Percentiles rank a stretch among this genome's conserved stretches.
phyloP scores from a whole-genome alignment of 2,329 filamentous ascomycete species.

The Sporothrix variecibatus region DNA sequence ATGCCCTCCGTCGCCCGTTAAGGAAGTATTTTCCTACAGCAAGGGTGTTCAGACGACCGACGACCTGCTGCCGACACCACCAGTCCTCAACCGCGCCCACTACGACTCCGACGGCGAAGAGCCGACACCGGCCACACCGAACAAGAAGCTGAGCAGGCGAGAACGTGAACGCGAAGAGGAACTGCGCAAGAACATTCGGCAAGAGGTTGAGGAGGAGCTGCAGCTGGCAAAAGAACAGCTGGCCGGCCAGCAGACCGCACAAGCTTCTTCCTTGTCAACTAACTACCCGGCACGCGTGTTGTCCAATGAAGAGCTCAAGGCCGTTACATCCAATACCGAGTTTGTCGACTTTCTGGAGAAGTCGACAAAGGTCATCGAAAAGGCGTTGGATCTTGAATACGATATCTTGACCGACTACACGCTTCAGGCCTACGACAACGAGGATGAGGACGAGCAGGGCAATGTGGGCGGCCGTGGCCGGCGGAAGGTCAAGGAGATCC shows the following conservation, averaged over 20 bases:
- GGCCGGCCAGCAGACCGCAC: constrained; percentile 51
- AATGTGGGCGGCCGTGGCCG: constrained; percentile 71
- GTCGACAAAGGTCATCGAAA: constrained; percentile 95
- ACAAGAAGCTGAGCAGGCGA: constrained; percentile 75
- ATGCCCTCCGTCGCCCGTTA: constrained; percentile 70
- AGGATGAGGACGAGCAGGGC: constrained; percentile 83
- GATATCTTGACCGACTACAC: constrained; percentile 96
- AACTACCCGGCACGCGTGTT: constrained; percentile 80
- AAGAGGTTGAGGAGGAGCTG: constrained; percentile 91
- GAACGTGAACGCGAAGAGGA: constrained; percentile 86
- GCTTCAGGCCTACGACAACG: constrained; percentile 70
- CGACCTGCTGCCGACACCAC: constrained; percentile 62
- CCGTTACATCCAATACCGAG: constrained; percentile 87
- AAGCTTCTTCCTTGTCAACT: constrained; percentile 45
- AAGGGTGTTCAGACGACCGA: constrained; percentile 92
- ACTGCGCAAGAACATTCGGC: constrained; percentile 77
- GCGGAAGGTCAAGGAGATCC: constrained; percentile 78
- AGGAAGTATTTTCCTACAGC: constrained; percentile 93
- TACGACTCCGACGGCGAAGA: constrained; percentile 67
- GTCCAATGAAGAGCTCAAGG: constrained; percentile 81
- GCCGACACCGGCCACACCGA: constrained; percentile 56
- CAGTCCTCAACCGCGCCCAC: constrained; percentile 54
- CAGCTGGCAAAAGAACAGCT: constrained; percentile 65
- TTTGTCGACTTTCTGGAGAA: constrained; percentile 94
- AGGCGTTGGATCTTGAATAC: constrained; percentile 92